Evolutionary conservation across 176 grass and related monocot genomes (phyloP).

Genomic region (Raddia guianensis): DNA sequence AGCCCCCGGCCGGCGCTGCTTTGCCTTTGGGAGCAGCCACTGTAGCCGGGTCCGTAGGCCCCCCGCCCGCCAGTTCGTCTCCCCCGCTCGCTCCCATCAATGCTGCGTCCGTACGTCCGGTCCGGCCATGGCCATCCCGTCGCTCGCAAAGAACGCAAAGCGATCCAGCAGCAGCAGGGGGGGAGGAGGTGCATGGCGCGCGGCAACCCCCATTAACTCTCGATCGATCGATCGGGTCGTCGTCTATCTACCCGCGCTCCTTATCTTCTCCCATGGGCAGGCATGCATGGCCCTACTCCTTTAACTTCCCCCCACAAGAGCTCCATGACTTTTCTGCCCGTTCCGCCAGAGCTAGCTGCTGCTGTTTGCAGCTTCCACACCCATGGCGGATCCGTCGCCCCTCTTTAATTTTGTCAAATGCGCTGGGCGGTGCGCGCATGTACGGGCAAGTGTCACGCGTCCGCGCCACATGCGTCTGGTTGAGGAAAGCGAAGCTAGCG

Average conservation of each 20-base stretch:
- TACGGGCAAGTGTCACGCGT: not conserved
- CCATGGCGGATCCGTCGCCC: not conserved
- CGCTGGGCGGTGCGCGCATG: not conserved
- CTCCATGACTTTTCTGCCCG: conserved; percentile 32
- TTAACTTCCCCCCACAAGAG: conserved; percentile 19
- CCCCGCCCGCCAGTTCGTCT: not conserved
- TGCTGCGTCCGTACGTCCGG: not conserved
- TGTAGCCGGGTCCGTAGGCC: not conserved
- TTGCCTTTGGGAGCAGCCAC: not conserved
- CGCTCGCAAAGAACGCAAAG: not conserved
- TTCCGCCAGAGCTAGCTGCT: too few relatives aligned
- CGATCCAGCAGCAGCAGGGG: too few relatives aligned
- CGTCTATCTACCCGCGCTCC: not conserved
- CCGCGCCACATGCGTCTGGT: not conserved
- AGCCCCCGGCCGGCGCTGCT: not conserved
- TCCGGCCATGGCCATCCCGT: not conserved
- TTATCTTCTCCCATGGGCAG: not conserved
- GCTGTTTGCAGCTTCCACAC: not conserved
- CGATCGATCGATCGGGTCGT: not conserved
- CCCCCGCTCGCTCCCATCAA: not conserved
- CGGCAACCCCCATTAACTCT: conserved; percentile 20
- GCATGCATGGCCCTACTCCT: not conserved
- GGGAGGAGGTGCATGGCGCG: not conserved
- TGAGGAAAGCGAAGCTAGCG: not conserved
- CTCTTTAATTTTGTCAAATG: not conserved